Percentiles rank a stretch among this genome's conserved stretches.
These are phyloP conservation scores for Starmerella bombicola DNA, from an alignment of 805 yeast species.

Conservation along the genomic window DNA sequence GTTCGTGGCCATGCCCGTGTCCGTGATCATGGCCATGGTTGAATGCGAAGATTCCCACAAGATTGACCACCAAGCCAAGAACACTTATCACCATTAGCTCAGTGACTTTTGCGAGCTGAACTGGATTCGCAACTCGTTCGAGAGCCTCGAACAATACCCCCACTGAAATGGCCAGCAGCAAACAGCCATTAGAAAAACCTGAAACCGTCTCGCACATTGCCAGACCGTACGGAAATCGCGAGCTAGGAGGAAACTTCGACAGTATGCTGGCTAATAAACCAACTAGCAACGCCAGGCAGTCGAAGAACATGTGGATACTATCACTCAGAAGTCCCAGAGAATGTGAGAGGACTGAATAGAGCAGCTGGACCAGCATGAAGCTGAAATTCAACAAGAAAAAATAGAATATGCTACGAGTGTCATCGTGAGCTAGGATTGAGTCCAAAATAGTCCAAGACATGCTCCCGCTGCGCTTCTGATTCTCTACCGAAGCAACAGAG, in stretches of 20 bases:
- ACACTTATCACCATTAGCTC: slow-evolving; percentile 77
- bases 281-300: slow-evolving; percentile 77
- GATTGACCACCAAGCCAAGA: slow-evolving; percentile 73
- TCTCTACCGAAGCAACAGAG: neutral
- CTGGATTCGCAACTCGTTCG: slow-evolving; percentile 69
- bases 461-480: neutral
- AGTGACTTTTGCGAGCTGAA: slow-evolving; percentile 60
- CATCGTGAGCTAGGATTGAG: slow-evolving; percentile 40
- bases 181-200: slow-evolving; percentile 88
- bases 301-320: slow-evolving; percentile 91
- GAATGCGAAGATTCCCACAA: slow-evolving; percentile 89
- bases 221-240: slow-evolving; percentile 77
- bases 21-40: slow-evolving; percentile 45
- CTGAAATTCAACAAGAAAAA: slow-evolving; percentile 74
- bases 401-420: slow-evolving; percentile 79
- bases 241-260: slow-evolving; percentile 46
- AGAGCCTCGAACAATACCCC: slow-evolving; percentile 80
- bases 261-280: slow-evolving; percentile 77
- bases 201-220: slow-evolving; percentile 79
- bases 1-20: slow-evolving; percentile 22
- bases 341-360: slow-evolving; percentile 84
- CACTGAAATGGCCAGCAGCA: slow-evolving; percentile 75
- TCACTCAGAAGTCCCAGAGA: slow-evolving; percentile 86
- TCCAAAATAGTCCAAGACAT: slow-evolving; percentile 25
- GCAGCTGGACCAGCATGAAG: slow-evolving; percentile 86